Percentiles rank a stretch among this genome's conserved stretches.
Evolutionary conservation across 768 basidiomycete genomes (phyloP).

Genomic region (Daedalea quercina): DNA sequence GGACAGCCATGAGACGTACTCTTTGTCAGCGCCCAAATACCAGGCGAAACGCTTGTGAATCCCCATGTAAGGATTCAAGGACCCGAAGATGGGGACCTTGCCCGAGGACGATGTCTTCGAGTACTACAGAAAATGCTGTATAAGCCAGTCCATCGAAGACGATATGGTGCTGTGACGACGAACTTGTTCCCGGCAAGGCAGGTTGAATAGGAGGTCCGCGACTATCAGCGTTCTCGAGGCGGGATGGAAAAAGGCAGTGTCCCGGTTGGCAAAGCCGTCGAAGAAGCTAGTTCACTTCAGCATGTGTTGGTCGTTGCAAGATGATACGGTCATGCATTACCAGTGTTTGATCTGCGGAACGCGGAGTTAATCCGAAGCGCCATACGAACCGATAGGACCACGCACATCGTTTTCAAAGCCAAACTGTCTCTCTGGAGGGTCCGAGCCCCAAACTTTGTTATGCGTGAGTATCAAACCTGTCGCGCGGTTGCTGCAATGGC

Average conservation of each 20-base stretch:
- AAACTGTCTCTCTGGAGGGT: slow-evolving; percentile 46
- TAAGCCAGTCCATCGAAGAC: too few species aligned
- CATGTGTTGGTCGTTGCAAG: background rate
- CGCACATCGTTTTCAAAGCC: slow-evolving; percentile 71
- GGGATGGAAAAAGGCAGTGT: slow-evolving; percentile 76
- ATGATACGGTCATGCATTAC: slow-evolving; percentile 7
- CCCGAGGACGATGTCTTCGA: slow-evolving; percentile 27
- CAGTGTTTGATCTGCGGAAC: slow-evolving; percentile 23
- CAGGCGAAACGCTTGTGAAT: slow-evolving; percentile 22
- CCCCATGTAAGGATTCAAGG: slow-evolving; percentile 17
- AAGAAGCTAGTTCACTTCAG: slow-evolving; percentile 44
- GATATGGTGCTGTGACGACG: background rate
- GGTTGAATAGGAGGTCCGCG: slow-evolving; percentile 81
- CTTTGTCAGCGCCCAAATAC: slow-evolving; percentile 20
- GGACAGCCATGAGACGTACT: slow-evolving; percentile 8
- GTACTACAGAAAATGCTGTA: slow-evolving; percentile 23
- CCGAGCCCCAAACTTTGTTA: slow-evolving; percentile 29
- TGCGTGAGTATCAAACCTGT: too few species aligned
- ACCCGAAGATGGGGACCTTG: slow-evolving; percentile 16
- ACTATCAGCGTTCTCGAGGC: slow-evolving; percentile 66
- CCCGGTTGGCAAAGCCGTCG: slow-evolving; percentile 66
- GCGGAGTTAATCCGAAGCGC: too few species aligned
- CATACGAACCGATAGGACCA: background rate
- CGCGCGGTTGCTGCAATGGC: slow-evolving; percentile 7
- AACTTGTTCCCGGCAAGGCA: slow-evolving; percentile 74